These are phyloP conservation scores for Homolaphlyctis polyrhiza DNA, from an alignment of 371 early-diverging fungal species.

Conservation along the genomic window DNA sequence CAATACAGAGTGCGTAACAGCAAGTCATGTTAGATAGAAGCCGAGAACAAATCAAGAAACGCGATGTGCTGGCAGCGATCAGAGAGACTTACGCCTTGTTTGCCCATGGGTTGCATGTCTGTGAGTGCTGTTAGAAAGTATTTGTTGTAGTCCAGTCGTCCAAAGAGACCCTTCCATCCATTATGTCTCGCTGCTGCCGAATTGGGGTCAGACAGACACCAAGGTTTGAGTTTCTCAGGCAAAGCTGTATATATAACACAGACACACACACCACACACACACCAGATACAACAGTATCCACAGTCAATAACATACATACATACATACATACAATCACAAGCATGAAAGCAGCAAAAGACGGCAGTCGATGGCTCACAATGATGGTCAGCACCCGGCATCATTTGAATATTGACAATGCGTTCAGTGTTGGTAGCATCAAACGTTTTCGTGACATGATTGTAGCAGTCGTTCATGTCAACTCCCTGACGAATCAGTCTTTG, in stretches of 20 bases:
- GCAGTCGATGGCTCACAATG: too few species aligned
- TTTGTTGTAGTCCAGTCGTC: slow-evolving; percentile 45
- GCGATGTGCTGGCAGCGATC: too few species aligned
- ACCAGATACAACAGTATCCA: too few species aligned
- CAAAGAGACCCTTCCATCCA: slow-evolving; percentile 52
- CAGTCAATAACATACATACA: background rate
- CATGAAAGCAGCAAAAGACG: background rate
- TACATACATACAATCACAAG: background rate
- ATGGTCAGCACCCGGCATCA: background rate
- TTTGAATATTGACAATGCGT: background rate
- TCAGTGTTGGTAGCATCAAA: background rate
- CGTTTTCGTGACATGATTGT: background rate
- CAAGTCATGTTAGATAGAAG: background rate
- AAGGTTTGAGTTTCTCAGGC: slow-evolving; percentile 47
- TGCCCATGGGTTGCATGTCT: slow-evolving; percentile 50
- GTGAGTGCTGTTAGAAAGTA: slow-evolving; percentile 52
- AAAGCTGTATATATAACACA: slow-evolving; percentile 18
- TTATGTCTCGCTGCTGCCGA: slow-evolving; percentile 24
- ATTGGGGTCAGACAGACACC: slow-evolving; percentile 41
- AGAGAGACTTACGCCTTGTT: slow-evolving; percentile 27
- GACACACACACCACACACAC: background rate
- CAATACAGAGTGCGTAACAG: background rate
- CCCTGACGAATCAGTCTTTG: background rate
- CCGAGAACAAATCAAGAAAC: too few species aligned
- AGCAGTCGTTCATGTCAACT: background rate